phyloP scores from a whole-genome alignment of 148 eudicot genomes.

The Mesembryanthemum crystallinum region DNA sequence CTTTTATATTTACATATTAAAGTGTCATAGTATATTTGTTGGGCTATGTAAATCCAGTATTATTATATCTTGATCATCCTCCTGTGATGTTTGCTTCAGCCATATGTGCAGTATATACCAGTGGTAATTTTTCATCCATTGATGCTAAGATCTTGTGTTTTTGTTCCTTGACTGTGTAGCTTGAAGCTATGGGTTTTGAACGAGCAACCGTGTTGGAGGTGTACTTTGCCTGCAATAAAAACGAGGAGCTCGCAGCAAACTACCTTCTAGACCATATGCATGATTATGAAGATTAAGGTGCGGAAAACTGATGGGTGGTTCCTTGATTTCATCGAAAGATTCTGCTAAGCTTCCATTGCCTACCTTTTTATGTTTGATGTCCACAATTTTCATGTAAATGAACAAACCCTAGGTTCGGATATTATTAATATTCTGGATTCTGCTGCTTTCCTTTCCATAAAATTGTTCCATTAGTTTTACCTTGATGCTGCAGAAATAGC shows the following conservation, averaged over 20 bases:
- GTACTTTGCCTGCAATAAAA: slow-evolving; percentile 74
- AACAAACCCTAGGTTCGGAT: slow-evolving; percentile 3
- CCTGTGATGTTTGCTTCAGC: not conserved
- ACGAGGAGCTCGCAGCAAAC: slow-evolving; percentile 72
- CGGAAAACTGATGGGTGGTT: slow-evolving; percentile 5
- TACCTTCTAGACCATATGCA: slow-evolving; percentile 71
- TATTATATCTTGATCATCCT: not conserved
- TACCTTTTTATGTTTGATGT: not conserved
- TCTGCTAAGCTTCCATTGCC: not conserved
- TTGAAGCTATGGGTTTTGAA: slow-evolving; percentile 79
- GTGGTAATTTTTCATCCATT: not conserved
- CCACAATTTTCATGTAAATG: slow-evolving; percentile 12
- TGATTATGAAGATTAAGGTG: slow-evolving; percentile 52
- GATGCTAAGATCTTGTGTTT: not conserved
- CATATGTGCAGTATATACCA: not conserved
- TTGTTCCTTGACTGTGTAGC: slow-evolving; percentile 35
- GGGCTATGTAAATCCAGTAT: not conserved
- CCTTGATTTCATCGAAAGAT: not conserved
- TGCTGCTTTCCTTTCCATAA: slow-evolving; percentile 4
- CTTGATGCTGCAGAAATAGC: not conserved
- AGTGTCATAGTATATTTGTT: not conserved
- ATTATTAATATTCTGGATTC: not conserved
- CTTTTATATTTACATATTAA: too few relatives aligned
- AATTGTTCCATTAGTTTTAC: not conserved
- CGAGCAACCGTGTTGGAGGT: slow-evolving; percentile 56